Percentiles rank a stretch among this genome's conserved stretches.
These are phyloP conservation scores for Blumeria hordei DNA, from an alignment of 2,329 filamentous ascomycete species.

Conservation along the genomic window DNA sequence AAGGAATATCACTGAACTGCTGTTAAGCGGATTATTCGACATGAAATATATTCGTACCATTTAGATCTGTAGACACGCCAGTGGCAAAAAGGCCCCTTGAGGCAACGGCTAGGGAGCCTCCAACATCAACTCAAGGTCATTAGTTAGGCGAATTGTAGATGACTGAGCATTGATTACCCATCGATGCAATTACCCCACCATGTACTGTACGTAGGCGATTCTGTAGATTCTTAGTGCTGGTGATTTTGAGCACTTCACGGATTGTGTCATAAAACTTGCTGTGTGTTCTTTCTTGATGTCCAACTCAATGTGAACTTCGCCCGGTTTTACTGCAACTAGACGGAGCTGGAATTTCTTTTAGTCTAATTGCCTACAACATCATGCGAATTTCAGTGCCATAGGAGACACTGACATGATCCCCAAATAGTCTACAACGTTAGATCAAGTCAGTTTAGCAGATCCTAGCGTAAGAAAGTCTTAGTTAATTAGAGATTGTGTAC, in stretches of 20 bases:
- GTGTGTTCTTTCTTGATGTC: constrained; percentile 54
- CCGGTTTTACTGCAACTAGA: constrained; percentile 36
- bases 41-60: constrained; percentile 19
- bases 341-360: constrained; percentile 27
- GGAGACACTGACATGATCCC: no score
- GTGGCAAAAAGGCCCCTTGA: constrained; percentile 38
- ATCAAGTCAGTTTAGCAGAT: no score
- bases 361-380: no score
- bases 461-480: no score
- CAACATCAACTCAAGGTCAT: constrained; percentile 27
- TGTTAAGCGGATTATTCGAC: not conserved
- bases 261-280: constrained; percentile 20
- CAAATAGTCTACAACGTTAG: no score
- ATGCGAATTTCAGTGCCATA: no score
- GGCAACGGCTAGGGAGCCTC: constrained; percentile 39
- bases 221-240: constrained; percentile 17
- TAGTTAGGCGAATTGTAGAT: not conserved
- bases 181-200: constrained; percentile 44
- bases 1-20: constrained; percentile 32
- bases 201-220: constrained; percentile 57
- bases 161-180: not conserved
- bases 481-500: no score
- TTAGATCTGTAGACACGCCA: constrained; percentile 40
- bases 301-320: constrained; percentile 52
- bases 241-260: not conserved